These are phyloP conservation scores for Zancudomyces culisetae DNA, from an alignment of 371 early-diverging fungal species.

Conservation along the genomic window DNA sequence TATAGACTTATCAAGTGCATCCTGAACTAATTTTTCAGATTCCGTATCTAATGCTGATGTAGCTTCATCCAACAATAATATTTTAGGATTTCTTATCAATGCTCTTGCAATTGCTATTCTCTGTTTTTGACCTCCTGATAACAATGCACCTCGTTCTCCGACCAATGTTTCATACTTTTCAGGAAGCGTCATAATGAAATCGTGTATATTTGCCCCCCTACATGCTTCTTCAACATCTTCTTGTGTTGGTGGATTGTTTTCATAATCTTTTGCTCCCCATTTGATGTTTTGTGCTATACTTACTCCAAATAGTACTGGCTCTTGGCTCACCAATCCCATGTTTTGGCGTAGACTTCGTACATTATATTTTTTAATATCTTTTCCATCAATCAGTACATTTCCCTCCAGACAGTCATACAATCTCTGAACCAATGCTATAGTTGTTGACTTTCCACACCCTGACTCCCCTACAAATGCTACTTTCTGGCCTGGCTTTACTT, in stretches of 20 bases:
- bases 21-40: slow-evolving; percentile 79
- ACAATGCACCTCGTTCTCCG: slow-evolving; percentile 58
- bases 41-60: slow-evolving; percentile 86
- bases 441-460: slow-evolving; percentile 84
- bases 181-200: slow-evolving; percentile 50
- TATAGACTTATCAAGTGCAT: slow-evolving; percentile 66
- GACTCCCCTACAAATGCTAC: slow-evolving; percentile 68
- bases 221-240: slow-evolving; percentile 31
- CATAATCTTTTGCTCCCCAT: slow-evolving; percentile 16
- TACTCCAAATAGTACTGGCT: slow-evolving; percentile 42
- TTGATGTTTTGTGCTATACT: slow-evolving; percentile 29
- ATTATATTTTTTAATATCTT: slow-evolving; percentile 41
- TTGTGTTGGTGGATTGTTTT: slow-evolving; percentile 19
- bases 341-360: slow-evolving; percentile 53
- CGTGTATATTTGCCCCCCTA: slow-evolving; percentile 36
- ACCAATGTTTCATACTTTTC: slow-evolving; percentile 58
- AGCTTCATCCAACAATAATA: slow-evolving; percentile 90
- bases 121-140: slow-evolving; percentile 80
- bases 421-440: slow-evolving; percentile 68
- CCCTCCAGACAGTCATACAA: slow-evolving; percentile 65
- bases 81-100: slow-evolving; percentile 63
- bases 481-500: slow-evolving; percentile 47
- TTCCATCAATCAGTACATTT: slow-evolving; percentile 45
- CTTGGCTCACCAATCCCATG: slow-evolving; percentile 68
- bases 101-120: slow-evolving; percentile 78